These are phyloP conservation scores for Fusarium camptoceras DNA, from an alignment of 2,329 filamentous ascomycete genomes.

Conservation along the genomic window DNA sequence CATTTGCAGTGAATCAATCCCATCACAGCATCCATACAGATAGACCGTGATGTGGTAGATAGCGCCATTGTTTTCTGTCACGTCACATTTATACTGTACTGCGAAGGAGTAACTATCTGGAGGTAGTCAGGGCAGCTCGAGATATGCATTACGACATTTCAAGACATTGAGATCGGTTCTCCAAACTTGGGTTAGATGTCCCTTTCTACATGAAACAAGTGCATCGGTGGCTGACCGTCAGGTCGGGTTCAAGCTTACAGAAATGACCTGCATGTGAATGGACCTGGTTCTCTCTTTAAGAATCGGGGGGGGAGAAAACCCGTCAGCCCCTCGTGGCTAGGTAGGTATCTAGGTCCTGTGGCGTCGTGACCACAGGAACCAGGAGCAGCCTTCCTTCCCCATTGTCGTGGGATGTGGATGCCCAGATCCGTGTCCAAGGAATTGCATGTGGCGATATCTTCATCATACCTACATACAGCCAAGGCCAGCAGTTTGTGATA, in stretches of 20 bases:
- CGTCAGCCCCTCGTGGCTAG: conserved; percentile 32
- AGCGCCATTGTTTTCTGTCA: background rate
- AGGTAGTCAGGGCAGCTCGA: background rate
- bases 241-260: conserved; percentile 20
- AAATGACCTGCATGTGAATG: conserved; percentile 27
- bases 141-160: background rate
- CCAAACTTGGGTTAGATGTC: background rate
- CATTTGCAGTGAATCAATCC: background rate
- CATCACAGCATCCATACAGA: background rate
- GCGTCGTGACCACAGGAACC: conserved; percentile 13
- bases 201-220: conserved; percentile 27
- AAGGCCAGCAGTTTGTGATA: background rate
- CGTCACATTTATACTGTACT: background rate
- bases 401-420: background rate
- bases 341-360: conserved; percentile 9
- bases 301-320: conserved; percentile 7
- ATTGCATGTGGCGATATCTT: conserved; percentile 33
- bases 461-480: conserved; percentile 10
- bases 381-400: conserved; percentile 2
- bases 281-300: background rate
- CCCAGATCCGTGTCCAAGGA: conserved; percentile 6
- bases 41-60: background rate
- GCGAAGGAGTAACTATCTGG: background rate
- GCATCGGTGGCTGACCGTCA: conserved; percentile 17
- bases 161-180: background rate